These are phyloP conservation scores for Mallotus repandus DNA, from an alignment of 441 rosid species.

Conservation along the genomic window DNA sequence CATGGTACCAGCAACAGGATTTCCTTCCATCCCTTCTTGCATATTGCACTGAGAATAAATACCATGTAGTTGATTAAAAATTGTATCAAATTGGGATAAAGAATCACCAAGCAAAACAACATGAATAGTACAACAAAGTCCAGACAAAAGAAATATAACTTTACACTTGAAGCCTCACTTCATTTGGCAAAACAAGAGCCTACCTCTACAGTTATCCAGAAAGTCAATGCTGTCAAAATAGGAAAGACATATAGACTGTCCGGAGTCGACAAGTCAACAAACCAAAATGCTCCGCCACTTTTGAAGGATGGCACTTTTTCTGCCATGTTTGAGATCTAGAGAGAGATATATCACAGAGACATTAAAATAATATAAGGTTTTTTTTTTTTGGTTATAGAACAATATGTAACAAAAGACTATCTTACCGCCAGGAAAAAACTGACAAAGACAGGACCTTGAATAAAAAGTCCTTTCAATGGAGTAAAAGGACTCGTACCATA, in stretches of 20 bases:
- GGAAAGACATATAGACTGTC: constrained; percentile 73
- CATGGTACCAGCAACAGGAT: constrained; percentile 49
- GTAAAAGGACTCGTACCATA: constrained; percentile 76
- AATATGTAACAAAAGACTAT: background rate
- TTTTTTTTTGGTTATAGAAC: too few relatives aligned
- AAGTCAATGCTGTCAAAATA: constrained; percentile 57
- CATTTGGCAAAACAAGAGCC: background rate
- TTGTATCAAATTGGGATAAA: background rate
- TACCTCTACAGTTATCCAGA: constrained; percentile 89
- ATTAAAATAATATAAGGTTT: background rate
- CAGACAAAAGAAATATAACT: background rate
- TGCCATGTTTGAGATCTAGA: constrained; percentile 77
- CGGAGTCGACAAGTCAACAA: constrained; percentile 67
- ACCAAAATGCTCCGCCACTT: constrained; percentile 84
- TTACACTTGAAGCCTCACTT: background rate
- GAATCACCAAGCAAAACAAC: background rate
- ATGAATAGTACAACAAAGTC: background rate
- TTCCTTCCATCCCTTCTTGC: constrained; percentile 89
- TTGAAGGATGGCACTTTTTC: constrained; percentile 96
- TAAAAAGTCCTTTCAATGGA: constrained; percentile 68
- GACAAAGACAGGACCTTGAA: constrained; percentile 73
- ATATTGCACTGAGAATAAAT: constrained; percentile 49
- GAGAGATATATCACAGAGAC: background rate
- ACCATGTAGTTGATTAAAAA: constrained; percentile 11
- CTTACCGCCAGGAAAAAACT: constrained; percentile 80